Base-by-base conservation (phyloP, 1,139 yeast species). In the Diutina siamensis region DNA sequence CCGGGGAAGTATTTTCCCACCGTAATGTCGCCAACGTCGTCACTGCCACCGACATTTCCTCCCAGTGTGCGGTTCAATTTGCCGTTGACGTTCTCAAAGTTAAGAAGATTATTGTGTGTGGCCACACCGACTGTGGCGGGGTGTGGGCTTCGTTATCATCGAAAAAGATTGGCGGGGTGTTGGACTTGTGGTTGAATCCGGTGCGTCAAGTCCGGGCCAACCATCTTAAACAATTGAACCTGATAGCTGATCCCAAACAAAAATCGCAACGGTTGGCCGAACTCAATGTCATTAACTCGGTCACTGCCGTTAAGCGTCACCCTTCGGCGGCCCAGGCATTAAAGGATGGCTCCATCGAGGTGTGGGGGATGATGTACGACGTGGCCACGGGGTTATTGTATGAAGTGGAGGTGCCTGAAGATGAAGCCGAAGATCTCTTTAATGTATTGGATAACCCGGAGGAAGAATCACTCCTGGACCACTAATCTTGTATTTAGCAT, bases 101-200 rank as follows among this genome's bases (percentile, higher is more conserved):
- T 34, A 74, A 73, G 53, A 87, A 85, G 57, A 80, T 92, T 49
- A 74, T 92, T 48, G 86, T 92, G 9, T 88, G 97, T 63, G 98
- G 98, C n/a, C 98, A 92, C 67, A 85, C 95, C 33, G 95, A 88
- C 63, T 92, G 98, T 69, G 97, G 97, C 45, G 98, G 97, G 31
- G 79, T 88, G 48, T 83, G 89, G 81, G 92, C 96, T 21, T 82
- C 94, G 17, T 65, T 92, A 48, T 74, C 83, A 4, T 73, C 78
- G 49, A 78, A 80, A 54, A 75, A 76, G 51, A 72, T 85, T 44
- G 85, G 86, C 31, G 89, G 92, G 27, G 81, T 80, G 20, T 68
- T 85, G 50, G 92, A 83, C 62, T 75, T 78, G 51, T 84, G 94
- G 94, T 71, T 84, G 51, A 76, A 80, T 50, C 83, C 85, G 22